Base-by-base conservation (phyloP, 768 basidiomycete genomes). In the Collybiopsis luxurians region DNA sequence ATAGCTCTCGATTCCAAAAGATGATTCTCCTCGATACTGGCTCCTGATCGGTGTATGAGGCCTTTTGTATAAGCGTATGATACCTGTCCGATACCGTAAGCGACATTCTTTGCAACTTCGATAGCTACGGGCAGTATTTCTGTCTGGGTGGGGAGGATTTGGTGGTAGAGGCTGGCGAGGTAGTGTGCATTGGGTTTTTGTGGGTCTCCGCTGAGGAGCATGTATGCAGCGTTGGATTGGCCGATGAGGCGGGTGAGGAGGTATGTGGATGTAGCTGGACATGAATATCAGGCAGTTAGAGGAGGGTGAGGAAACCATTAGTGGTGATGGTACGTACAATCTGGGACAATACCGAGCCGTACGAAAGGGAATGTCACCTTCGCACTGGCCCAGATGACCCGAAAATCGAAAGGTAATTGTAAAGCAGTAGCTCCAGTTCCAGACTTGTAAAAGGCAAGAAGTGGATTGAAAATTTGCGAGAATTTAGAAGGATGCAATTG, bases 201-300 rank as follows among this genome's bases (percentile, higher is more conserved):
- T 75, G 76, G 2, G 67, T 5, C 67, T 23, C 79, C 82, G 0
- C 76, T 76, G 28, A 83, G 69, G 30, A 83, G 71, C 21, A 83
- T 73, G 24, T 79, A 74, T 45, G 68, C 71, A 10, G 83, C 80
- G 7, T 76, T 72, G 15, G 83, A 79, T 57, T 77, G 74, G 6
- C 82, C 81, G n/a, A 84, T 59, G 30, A 85, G 75, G 15, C 76
- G 75, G 23, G 83, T 81, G 17, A 84, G 75, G 49, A 83, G 74
- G 62, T 76, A 83, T 31, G 67, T 68, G 11, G 77, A 76, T 11
- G 66, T 69, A n/a, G 75, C 78, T 73, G 57, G 13, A 13, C 11
- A 5, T 11, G n/a, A 30, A 38, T 36, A 21, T 31, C 17, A 67
- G 34, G 21, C n/a, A 26, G n/a, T 36, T 3, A 23, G 27, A 13